Base-by-base conservation (phyloP, 805 yeast genomes). In the Danielia reshetovae region DNA sequence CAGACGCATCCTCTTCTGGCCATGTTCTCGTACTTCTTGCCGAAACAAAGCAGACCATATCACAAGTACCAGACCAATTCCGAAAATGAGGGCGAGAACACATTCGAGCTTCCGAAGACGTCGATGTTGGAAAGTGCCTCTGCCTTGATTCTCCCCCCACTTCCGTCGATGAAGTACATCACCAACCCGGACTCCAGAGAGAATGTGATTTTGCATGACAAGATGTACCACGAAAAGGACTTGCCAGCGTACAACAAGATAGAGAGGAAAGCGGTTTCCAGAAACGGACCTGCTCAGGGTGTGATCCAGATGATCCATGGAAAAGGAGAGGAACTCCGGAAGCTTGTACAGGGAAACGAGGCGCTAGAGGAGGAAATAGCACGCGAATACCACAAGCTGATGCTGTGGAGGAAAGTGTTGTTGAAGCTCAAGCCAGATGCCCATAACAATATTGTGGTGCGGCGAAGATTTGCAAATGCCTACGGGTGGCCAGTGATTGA, bases 401-500 rank as follows among this genome's bases (percentile, higher is more conserved):
- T 87, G 81, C 59, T 76, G 11, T 90, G 98, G 98, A 66, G 97
- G 28, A 90, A 90, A 59, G 96, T 93, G 3, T 61, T 93, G 18
- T 96, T 89, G 1, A 78, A 78, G 27, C 62, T 93, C 43, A 75
- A 79, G 44, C 96, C 97, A 0, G 98, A 90, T 57, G 96, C 98
- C 0, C 98, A 90, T 54, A 90, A 90, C 51, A 90, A 88, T 51
- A 88, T 93, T 18, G 71, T 86, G 18, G 97, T 90, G 1, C 68
- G 98, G 43, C 70, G 98, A 46, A 64, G 85, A 42, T 93, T 85
- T 65, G 81, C 94, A 5, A 90, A 90, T 60, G 93, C 96, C 0
- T 89, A 82, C 60, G 98, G 98, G 2, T 87, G 96, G 93, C 86
- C 85, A 1, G 95, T 87, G 0, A 70, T 90, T n/a, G 82, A 81